Evolutionary conservation across 73 alveolate species (phyloP).

Genomic region (Stentor roeselii): DNA sequence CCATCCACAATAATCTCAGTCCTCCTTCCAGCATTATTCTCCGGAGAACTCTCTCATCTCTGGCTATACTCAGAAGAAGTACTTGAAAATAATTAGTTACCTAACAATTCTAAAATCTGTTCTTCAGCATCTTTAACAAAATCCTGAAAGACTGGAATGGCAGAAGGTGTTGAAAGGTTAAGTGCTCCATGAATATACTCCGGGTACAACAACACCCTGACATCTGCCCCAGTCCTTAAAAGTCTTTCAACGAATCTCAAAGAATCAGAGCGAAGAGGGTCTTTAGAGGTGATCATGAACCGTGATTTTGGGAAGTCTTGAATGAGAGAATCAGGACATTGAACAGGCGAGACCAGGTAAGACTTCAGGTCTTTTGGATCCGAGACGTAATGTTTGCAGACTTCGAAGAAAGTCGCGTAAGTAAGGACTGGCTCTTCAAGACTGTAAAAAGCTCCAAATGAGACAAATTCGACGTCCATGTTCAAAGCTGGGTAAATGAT

Average conservation of each 20-base stretch:
- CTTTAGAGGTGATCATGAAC: slow-evolving; percentile 49
- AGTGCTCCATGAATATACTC: not conserved
- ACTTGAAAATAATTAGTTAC: too few relatives aligned
- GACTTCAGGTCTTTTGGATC: slow-evolving; percentile 23
- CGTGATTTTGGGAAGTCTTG: slow-evolving; percentile 38
- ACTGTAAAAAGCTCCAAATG: slow-evolving; percentile 61
- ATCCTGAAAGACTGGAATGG: too few relatives aligned
- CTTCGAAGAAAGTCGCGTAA: slow-evolving; percentile 67
- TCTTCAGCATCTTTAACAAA: too few relatives aligned
- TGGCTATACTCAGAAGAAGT: slow-evolving; percentile 74
- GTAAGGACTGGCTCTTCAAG: slow-evolving; percentile 80
- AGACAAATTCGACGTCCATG: slow-evolving; percentile 21
- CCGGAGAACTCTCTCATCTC: slow-evolving; percentile 60
- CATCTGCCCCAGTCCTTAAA: not conserved
- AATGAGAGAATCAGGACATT: not conserved
- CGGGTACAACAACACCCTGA: not conserved
- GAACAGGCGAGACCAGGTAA: not conserved
- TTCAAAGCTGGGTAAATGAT: slow-evolving; percentile 40
- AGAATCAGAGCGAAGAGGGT: slow-evolving; percentile 36
- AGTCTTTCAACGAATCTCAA: not conserved
- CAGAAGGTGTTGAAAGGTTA: too few relatives aligned
- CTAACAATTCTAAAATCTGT: too few relatives aligned
- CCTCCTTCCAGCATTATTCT: slow-evolving; percentile 58
- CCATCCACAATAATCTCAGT: slow-evolving; percentile 88
- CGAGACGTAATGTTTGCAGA: slow-evolving; percentile 67